These are phyloP conservation scores for Saccharomyces hybrid DNA, from an alignment of 1,139 yeast species.

Conservation along the genomic window DNA sequence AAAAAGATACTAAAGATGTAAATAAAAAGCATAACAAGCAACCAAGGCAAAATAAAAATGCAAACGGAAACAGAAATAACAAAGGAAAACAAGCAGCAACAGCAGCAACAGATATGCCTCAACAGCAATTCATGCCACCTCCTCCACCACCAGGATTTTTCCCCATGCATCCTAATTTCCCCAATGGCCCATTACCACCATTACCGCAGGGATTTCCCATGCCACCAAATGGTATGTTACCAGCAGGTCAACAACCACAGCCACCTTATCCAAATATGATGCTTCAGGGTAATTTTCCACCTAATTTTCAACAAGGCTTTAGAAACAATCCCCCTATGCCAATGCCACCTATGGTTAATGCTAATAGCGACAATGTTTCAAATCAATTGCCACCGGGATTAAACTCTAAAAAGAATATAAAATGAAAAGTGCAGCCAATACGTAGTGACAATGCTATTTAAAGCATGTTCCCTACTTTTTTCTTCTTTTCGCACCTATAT, in stretches of 20 bases:
- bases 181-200: slow-evolving; percentile 6
- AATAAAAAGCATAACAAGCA: slow-evolving; percentile 12
- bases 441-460: not conserved
- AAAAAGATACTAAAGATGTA: not conserved
- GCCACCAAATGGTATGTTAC: slow-evolving; percentile 17
- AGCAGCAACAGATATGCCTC: slow-evolving; percentile 10
- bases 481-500: not conserved
- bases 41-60: slow-evolving; percentile 29
- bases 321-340: not conserved
- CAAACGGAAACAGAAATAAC: slow-evolving; percentile 11
- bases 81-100: slow-evolving; percentile 2
- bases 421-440: not conserved
- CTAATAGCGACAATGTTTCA: not conserved
- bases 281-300: not conserved
- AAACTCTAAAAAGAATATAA: not conserved
- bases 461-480: not conserved
- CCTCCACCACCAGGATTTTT: slow-evolving; percentile 5
- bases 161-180: slow-evolving; percentile 1
- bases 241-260: slow-evolving; percentile 8
- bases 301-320: not conserved
- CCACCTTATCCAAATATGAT: slow-evolving; percentile 7
- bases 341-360: not conserved
- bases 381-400: not conserved
- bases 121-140: slow-evolving; percentile 22
- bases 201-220: slow-evolving; percentile 6